Percentiles rank a stretch among this genome's conserved stretches.
phyloP scores from a whole-genome alignment of 768 basidiomycete genomes.

The Leccinum olivaceopallidum region DNA sequence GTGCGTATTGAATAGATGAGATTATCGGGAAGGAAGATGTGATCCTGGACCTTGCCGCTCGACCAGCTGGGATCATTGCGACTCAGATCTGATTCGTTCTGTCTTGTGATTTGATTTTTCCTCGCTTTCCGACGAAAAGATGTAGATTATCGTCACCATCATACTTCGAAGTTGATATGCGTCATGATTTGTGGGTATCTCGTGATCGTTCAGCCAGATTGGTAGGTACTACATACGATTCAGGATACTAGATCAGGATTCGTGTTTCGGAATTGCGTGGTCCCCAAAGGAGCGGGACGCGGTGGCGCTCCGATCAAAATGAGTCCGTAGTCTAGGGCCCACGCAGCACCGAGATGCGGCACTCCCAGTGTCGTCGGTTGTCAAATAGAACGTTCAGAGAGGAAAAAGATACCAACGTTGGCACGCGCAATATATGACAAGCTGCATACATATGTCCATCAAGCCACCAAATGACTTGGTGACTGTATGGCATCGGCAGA shows the following conservation, averaged over 20 bases:
- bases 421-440: constrained; percentile 8
- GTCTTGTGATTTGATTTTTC: not conserved
- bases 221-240: not conserved
- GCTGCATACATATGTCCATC: constrained; percentile 15
- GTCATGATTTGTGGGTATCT: not conserved
- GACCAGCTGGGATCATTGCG: not conserved
- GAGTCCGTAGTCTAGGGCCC: not conserved
- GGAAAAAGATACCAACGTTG: not conserved
- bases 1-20: not conserved
- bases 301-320: constrained; percentile 27
- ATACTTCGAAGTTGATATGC: not conserved
- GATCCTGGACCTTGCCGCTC: not conserved
- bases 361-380: not conserved
- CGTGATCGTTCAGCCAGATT: not conserved
- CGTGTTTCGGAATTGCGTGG: not conserved
- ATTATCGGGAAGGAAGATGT: constrained; percentile 4
- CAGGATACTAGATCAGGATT: not conserved
- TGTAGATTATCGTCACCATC: constrained; percentile 1
- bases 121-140: not conserved
- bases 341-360: constrained; percentile 16
- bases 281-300: constrained; percentile 10
- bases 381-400: constrained; percentile 1
- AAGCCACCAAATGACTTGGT: constrained; percentile 32
- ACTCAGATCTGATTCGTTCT: constrained; percentile 5
- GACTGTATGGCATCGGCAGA: constrained; percentile 8